phyloP scores from a whole-genome alignment of 257 asterid species.

The Scutellaria barbata region DNA sequence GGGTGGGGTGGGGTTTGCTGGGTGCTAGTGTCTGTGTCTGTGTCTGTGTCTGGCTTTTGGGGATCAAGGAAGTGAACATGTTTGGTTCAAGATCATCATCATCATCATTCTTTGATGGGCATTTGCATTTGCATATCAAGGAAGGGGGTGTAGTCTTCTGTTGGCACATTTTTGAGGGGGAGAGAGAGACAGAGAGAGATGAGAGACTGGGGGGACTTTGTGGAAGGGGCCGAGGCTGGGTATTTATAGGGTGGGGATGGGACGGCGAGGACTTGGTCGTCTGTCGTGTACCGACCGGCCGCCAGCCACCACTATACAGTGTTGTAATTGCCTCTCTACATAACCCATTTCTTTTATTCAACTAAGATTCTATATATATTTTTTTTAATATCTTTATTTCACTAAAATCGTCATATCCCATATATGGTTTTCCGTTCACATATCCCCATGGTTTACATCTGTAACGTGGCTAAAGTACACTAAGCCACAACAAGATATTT shows the following conservation, averaged over 20 bases:
- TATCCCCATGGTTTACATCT: no score
- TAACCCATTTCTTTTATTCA: conserved; percentile 15
- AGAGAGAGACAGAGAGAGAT: conserved; percentile 27
- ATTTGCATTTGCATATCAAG: conserved; percentile 9
- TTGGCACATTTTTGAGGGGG: conserved; percentile 48
- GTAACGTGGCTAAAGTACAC: no score
- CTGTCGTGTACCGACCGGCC: conserved; percentile 30
- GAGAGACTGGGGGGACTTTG: conserved; percentile 23
- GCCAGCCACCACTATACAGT: not conserved
- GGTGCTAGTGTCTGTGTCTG: conserved; percentile 42
- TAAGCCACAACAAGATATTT: no score
- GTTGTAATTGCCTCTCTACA: no score
- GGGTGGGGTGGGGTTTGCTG: conserved; percentile 12
- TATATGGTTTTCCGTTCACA: not conserved
- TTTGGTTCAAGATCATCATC: conserved; percentile 30
- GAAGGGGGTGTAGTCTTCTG: conserved; percentile 19
- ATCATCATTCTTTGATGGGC: not conserved
- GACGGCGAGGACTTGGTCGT: no score
- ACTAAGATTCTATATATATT: conserved; percentile 34
- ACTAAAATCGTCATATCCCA: no score
- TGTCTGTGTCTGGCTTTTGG: conserved; percentile 52
- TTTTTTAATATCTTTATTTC: no score
- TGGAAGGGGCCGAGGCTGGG: conserved; percentile 15
- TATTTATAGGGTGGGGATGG: conserved; percentile 30
- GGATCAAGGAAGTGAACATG: conserved; percentile 49